A percentile compares a stretch with the other conserved stretches of the same genome.
phyloP scores from a whole-genome alignment of 176 grass and related monocot species.

The Triticum dicoccoides region DNA sequence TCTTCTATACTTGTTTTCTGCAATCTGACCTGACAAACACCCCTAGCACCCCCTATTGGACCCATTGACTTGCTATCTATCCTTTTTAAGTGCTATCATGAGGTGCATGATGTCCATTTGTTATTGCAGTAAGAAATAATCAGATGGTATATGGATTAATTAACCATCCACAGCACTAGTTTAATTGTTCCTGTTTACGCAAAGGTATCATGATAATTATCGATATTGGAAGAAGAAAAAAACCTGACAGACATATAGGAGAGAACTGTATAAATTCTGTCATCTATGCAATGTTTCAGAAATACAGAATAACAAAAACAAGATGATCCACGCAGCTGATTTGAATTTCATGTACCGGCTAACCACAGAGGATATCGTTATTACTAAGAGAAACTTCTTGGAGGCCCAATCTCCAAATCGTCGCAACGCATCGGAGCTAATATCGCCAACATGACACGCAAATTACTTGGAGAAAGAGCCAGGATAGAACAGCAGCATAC shows the following conservation, averaged over 20 bases:
- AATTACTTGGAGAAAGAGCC: background rate
- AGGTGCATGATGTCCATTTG: background rate
- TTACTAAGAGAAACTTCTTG: background rate
- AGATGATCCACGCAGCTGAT: background rate
- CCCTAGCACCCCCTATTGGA: constrained; percentile 21
- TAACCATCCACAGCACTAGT: background rate
- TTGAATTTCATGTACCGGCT: background rate
- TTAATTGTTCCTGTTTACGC: background rate
- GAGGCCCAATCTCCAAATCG: background rate
- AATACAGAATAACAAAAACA: background rate
- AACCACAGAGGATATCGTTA: background rate
- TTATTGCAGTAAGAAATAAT: background rate
- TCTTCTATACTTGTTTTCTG: background rate
- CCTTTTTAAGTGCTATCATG: background rate
- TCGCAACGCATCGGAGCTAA: background rate
- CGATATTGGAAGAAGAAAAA: background rate
- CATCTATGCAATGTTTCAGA: background rate
- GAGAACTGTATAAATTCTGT: background rate
- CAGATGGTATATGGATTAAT: background rate
- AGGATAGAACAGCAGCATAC: background rate
- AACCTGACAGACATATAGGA: background rate
- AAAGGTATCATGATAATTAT: background rate
- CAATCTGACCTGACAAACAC: background rate
- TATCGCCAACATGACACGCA: background rate
- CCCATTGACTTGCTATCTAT: background rate